Percentiles rank a stretch among this genome's conserved stretches.
Conservation (phyloP, 2,329 filamentous ascomycete genomes). For the Parastagonospora avenae region DNA sequence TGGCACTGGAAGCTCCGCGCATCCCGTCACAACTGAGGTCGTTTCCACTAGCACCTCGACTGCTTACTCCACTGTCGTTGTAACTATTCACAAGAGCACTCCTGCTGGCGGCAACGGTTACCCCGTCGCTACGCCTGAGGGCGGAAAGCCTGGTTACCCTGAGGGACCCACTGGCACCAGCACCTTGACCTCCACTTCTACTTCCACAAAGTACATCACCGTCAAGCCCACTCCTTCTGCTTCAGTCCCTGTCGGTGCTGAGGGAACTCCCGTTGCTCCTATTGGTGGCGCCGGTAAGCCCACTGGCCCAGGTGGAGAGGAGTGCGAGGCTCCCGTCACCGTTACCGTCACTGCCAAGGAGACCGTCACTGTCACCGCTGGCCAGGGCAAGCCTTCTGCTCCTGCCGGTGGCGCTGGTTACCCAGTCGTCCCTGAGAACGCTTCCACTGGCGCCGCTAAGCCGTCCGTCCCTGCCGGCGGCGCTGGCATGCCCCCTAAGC, state of each 20-base stretch:
- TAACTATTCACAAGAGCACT: conserved; percentile 29
- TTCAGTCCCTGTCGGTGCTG: conserved; percentile 15
- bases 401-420: conserved; percentile 6
- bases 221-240: conserved; percentile 35
- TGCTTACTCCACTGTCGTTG: conserved; percentile 38
- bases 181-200: conserved; percentile 41
- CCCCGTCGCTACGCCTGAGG: conserved; percentile 5
- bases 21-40: conserved; percentile 50
- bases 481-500: conserved; percentile 13
- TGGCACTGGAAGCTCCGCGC: conserved; percentile 49
- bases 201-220: conserved; percentile 43
- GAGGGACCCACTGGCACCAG: conserved; percentile 21
- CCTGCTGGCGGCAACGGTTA: conserved; percentile 13
- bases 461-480: conserved; percentile 6
- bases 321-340: conserved; percentile 41
- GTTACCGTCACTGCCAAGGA: conserved; percentile 46
- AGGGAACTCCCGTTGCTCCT: conserved; percentile 23
- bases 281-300: conserved; percentile 16
- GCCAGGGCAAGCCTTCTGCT: conserved; percentile 15
- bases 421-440: conserved; percentile 3
- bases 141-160: conserved; percentile 12
- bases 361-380: conserved; percentile 45
- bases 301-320: conserved; percentile 15
- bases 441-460: conserved; percentile 5
- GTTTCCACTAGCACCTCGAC: conserved; percentile 38